A percentile compares a stretch with the other conserved stretches of the same genome.
Evolutionary conservation across 371 early-diverging fungal genomes (phyloP).

Genomic region (Lichtheimia ramosa): DNA sequence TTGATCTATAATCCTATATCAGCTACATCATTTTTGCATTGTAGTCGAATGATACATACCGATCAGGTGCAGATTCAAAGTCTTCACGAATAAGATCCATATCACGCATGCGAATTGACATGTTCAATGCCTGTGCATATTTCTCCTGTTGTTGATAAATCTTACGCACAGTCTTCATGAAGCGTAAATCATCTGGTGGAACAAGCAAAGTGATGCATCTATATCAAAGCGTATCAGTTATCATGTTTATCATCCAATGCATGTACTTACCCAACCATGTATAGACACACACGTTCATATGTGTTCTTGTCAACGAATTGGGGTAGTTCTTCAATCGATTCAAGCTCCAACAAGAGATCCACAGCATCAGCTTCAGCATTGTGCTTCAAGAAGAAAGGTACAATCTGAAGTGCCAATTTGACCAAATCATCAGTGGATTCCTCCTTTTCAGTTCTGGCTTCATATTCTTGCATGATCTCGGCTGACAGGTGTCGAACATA

Average conservation of each 20-base stretch:
- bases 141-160: conserved; percentile 86
- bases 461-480: conserved; percentile 89
- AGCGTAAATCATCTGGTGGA: conserved; percentile 86
- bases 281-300: conserved; percentile 92
- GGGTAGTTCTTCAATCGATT: conserved; percentile 75
- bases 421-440: conserved; percentile 66
- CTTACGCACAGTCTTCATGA: conserved; percentile 85
- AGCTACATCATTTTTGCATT: neutral
- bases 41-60: conserved; percentile 47
- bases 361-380: conserved; percentile 98
- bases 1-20: conserved; percentile 33
- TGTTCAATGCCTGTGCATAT: conserved; percentile 79
- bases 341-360: conserved; percentile 91
- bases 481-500: conserved; percentile 94
- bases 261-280: conserved; percentile 78
- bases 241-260: too few species aligned
- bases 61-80: conserved; percentile 83
- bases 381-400: conserved; percentile 93
- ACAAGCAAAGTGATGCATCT: conserved; percentile 91
- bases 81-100: conserved; percentile 83
- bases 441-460: conserved; percentile 58
- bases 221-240: neutral
- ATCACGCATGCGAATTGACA: conserved; percentile 86
- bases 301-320: conserved; percentile 89
- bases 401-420: conserved; percentile 77